Conservation (phyloP, 164 flowering plant species). For the Sedum album region DNA sequence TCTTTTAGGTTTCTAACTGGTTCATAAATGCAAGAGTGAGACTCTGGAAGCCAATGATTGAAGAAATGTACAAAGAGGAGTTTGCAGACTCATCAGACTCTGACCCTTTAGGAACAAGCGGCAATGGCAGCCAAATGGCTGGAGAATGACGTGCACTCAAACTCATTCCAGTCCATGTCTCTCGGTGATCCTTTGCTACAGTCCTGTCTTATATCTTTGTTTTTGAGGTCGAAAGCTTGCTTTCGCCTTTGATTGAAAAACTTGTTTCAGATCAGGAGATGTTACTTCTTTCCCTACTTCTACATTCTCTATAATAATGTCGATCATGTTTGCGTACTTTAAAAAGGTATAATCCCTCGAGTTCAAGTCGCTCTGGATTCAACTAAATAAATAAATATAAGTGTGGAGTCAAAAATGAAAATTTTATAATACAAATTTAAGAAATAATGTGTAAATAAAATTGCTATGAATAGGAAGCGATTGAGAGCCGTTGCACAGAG, state of each 20-base stretch:
- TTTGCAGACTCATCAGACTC: slow-evolving; percentile 56
- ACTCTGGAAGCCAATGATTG: slow-evolving; percentile 90
- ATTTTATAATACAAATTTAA: too few relatives aligned
- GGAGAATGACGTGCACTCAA: too few relatives aligned
- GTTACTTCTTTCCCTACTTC: background rate
- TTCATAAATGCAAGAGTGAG: slow-evolving; percentile 85
- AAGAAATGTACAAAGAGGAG: slow-evolving; percentile 85
- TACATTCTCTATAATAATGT: background rate
- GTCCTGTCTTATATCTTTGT: background rate
- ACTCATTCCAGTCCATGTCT: too few relatives aligned
- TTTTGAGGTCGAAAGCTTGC: background rate
- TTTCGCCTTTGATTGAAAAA: slow-evolving; percentile 16
- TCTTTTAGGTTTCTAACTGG: slow-evolving; percentile 79
- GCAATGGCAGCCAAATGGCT: slow-evolving; percentile 16
- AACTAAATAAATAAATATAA: background rate
- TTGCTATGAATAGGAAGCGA: background rate
- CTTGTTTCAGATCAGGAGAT: background rate
- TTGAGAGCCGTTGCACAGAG: background rate
- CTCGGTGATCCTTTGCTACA: too few relatives aligned
- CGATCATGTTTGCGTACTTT: background rate
- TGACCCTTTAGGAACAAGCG: slow-evolving; percentile 25
- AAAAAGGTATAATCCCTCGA: background rate
- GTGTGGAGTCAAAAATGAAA: background rate
- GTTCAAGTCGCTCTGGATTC: background rate
- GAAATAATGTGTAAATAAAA: too few relatives aligned